Conservation (phyloP, 257 asterid genomes). For the Solanum neorickii region DNA sequence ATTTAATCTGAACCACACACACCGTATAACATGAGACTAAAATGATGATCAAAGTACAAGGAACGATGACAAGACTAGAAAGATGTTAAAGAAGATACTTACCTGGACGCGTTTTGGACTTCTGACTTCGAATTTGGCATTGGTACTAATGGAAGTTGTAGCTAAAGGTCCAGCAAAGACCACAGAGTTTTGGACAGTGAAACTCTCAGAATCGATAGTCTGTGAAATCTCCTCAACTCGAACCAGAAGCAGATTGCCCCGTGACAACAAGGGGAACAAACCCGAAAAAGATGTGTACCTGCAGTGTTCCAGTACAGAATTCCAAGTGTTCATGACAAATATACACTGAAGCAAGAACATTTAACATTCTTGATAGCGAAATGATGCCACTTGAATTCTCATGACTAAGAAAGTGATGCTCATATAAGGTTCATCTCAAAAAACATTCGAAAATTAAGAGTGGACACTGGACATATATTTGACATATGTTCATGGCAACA, state of each 20-base stretch:
- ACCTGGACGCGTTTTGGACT: conserved; percentile 98
- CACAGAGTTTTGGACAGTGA: conserved; percentile 72
- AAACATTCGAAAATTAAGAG: not conserved
- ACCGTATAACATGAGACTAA: not conserved
- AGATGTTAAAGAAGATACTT: not conserved
- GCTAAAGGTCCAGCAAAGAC: conserved; percentile 70
- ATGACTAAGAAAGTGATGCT: not conserved
- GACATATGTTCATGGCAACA: not conserved
- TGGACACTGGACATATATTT: not conserved
- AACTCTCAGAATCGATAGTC: conserved; percentile 54
- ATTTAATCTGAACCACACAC: conserved; percentile 46
- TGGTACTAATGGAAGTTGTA: conserved; percentile 62
- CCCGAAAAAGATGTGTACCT: conserved; percentile 80
- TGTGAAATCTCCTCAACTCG: conserved; percentile 86
- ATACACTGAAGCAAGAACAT: not conserved
- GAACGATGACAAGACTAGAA: not conserved
- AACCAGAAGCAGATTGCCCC: conserved; percentile 51
- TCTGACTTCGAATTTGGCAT: conserved; percentile 83
- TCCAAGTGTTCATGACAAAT: not conserved
- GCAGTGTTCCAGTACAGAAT: conserved; percentile 6
- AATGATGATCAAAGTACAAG: not conserved
- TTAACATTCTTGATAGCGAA: not conserved
- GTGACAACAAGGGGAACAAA: conserved; percentile 65
- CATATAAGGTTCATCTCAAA: not conserved
- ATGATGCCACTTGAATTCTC: not conserved